Percentiles rank a stretch among this genome's conserved stretches.
These are phyloP conservation scores for Silene vulgaris DNA, from an alignment of 179 eudicot species.

Conservation along the genomic window DNA sequence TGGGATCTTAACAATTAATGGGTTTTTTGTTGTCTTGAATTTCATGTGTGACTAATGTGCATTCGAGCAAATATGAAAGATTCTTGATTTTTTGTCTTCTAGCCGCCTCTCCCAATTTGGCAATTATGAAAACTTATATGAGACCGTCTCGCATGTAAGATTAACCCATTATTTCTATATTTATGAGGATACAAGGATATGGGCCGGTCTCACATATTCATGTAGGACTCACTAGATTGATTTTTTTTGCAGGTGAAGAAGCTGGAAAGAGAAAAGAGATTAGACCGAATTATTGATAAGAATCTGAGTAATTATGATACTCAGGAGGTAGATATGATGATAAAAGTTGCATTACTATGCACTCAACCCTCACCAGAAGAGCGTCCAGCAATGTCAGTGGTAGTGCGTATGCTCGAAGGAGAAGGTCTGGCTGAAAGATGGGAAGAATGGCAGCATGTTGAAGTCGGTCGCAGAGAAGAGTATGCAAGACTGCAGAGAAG, in stretches of 20 bases:
- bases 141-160: too few relatives aligned
- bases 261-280: slow-evolving; percentile 64
- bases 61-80: not conserved
- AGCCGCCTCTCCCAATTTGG: too few relatives aligned
- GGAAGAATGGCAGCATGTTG: slow-evolving; percentile 90
- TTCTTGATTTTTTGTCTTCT: not conserved
- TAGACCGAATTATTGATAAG: slow-evolving; percentile 72
- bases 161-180: too few relatives aligned
- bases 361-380: slow-evolving; percentile 86
- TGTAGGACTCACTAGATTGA: not conserved
- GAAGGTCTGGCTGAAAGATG: slow-evolving; percentile 98
- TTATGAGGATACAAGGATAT: not conserved
- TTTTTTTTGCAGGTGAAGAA: slow-evolving; percentile 56
- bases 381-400: slow-evolving; percentile 92
- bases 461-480: slow-evolving; percentile 70
- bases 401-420: slow-evolving; percentile 97
- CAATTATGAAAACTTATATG: too few relatives aligned
- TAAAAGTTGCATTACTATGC: slow-evolving; percentile 82
- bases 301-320: slow-evolving; percentile 51
- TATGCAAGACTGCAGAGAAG: slow-evolving; percentile 69
- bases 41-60: not conserved
- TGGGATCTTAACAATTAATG: too few relatives aligned
- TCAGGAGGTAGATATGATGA: slow-evolving; percentile 78
- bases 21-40: too few relatives aligned
- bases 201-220: not conserved